phyloP scores from a whole-genome alignment of 495 filamentous ascomycete species.

The Lophium mytilinum region DNA sequence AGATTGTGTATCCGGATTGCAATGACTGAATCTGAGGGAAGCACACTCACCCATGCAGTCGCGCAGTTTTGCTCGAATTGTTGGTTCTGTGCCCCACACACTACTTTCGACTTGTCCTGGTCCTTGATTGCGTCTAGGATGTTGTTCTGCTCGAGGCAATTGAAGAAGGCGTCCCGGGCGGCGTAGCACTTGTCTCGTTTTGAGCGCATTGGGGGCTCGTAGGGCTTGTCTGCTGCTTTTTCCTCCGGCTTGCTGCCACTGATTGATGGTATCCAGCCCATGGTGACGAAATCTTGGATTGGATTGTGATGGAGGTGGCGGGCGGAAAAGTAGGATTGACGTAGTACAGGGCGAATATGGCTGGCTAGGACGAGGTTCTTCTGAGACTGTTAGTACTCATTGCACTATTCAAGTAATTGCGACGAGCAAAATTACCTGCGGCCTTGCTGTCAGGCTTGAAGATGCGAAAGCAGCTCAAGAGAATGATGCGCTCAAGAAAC shows the following conservation, averaged over 20 bases:
- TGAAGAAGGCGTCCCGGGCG: constrained; percentile 75
- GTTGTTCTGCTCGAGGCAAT: constrained; percentile 68
- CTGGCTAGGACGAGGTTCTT: too few relatives aligned
- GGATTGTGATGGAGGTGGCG: constrained; percentile 3
- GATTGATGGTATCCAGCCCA: constrained; percentile 26
- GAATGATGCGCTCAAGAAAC: too few relatives aligned
- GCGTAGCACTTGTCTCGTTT: constrained; percentile 80
- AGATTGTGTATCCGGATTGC: too few relatives aligned
- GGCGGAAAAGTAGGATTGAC: constrained; percentile 10
- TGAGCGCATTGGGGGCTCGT: constrained; percentile 65
- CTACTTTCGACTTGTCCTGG: constrained; percentile 52
- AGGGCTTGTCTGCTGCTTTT: constrained; percentile 43
- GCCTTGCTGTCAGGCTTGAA: too few relatives aligned
- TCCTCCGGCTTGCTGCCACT: too few relatives aligned
- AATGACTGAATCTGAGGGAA: neutral
- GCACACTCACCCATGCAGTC: constrained; percentile 66
- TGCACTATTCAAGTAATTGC: too few relatives aligned
- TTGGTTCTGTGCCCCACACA: constrained; percentile 55
- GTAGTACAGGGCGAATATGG: neutral
- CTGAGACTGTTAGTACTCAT: too few relatives aligned
- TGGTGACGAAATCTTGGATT: constrained; percentile 3
- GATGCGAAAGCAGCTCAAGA: too few relatives aligned
- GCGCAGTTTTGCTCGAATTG: constrained; percentile 72
- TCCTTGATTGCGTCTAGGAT: constrained; percentile 82
- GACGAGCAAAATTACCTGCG: too few relatives aligned